Evolutionary conservation across 352 stramenopile species (phyloP), one percentile per base, ranked within the genome.

Genomic region (Globisporangium yorkense): DNA sequence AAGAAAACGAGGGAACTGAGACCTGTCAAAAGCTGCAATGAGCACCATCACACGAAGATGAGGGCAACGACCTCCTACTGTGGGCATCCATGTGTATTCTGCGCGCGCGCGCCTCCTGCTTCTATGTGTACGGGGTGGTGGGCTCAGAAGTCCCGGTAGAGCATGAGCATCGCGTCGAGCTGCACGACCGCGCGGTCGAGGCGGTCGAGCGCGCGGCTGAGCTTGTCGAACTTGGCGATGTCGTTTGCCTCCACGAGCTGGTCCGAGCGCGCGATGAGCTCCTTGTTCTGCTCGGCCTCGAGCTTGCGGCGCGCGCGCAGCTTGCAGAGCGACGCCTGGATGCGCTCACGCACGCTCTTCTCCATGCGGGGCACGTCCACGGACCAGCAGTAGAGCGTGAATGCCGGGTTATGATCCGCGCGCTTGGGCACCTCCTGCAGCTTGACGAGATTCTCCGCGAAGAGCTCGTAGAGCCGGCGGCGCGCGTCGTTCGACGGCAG

Each of bases 391-490:
- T 87, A 96, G 47, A 96, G 69, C 15, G 86, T 96, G 60, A 90
- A 92, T 47, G 84, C 82, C n/a, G 86, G 86, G 57, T 93, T 96
- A 58, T 96, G 86, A 62, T 96, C 86, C 8, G 83, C 81, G 21
- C 86, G 84, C 70, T 96, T 94, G 9, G 86, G 80, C 35, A 96
- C 89, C 61, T 96, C 86, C 63, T 96, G 86, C 59, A 96, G 66
- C 66, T 89, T 83, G 27, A 91, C 66, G 51, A 96, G 59, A 33
- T 81, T 75, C 61, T 91, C 84, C 15, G 67, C 67, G 55, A 88
- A 87, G 55, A 96, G 63, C 61, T 91, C 82, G 60, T 92, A 96
- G 24, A 96, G 71, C 0, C 86, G 84, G 27, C 84, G 83, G 12
- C 86, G 80, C 35, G 82, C 72, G 52, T 96, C 86, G 57, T 91